A percentile compares a stretch with the other conserved stretches of the same genome.
Conservation (phyloP, 345 rosid species). For the Eucalyptus brandiana region DNA sequence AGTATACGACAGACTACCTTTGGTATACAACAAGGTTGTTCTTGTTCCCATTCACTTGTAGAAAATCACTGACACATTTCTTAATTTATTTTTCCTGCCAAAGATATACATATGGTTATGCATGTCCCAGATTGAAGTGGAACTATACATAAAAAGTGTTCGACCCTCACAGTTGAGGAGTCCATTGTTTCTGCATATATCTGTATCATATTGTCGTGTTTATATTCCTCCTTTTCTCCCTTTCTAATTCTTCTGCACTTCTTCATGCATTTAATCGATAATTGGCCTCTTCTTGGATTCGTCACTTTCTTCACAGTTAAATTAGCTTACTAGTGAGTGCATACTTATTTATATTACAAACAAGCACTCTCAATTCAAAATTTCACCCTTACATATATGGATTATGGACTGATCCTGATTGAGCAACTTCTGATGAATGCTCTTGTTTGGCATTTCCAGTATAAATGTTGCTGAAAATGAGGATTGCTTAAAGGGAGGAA, state of each 20-base stretch:
- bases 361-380: neutral
- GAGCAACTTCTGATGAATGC: neutral
- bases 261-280: neutral
- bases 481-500: slow-evolving; percentile 47
- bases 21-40: slow-evolving; percentile 94
- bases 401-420: neutral
- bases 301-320: neutral
- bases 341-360: neutral
- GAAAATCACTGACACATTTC: neutral
- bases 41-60: neutral
- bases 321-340: neutral
- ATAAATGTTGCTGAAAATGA: slow-evolving; percentile 41
- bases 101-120: neutral
- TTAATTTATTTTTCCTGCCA: neutral
- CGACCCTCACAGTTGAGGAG: neutral
- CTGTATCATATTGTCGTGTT: neutral
- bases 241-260: neutral
- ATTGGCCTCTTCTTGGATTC: neutral
- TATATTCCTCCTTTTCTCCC: neutral
- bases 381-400: neutral
- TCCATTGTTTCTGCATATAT: neutral
- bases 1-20: slow-evolving; percentile 83
- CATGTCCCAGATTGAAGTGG: neutral
- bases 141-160: neutral
- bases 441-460: slow-evolving; percentile 22